Conservation (phyloP, 1,284 basidiomycete species). For the Fomitopsis pinicola region DNA sequence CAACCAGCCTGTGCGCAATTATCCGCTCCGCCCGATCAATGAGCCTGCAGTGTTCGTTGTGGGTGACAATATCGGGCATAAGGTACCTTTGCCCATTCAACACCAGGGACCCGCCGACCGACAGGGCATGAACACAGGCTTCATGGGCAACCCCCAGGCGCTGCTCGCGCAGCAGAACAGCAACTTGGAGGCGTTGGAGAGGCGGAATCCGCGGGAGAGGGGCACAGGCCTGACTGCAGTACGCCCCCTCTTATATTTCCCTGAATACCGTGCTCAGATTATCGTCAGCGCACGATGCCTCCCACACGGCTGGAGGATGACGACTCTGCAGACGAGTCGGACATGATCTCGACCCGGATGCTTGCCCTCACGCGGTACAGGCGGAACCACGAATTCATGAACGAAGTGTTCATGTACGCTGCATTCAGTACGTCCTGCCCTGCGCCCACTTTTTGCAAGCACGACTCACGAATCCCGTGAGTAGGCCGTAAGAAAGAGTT, state of each 20-base stretch:
- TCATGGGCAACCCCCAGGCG: slow-evolving; percentile 42
- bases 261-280: background rate
- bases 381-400: slow-evolving; percentile 79
- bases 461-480: slow-evolving; percentile 2
- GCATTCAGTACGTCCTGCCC: slow-evolving; percentile 48
- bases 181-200: slow-evolving; percentile 64
- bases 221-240: slow-evolving; percentile 29
- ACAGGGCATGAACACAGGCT: slow-evolving; percentile 10
- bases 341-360: slow-evolving; percentile 66
- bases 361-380: slow-evolving; percentile 68
- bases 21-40: slow-evolving; percentile 61
- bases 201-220: slow-evolving; percentile 43
- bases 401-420: slow-evolving; percentile 70
- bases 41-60: slow-evolving; percentile 63
- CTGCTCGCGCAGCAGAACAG: slow-evolving; percentile 68
- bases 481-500: slow-evolving; percentile 43
- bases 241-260: slow-evolving; percentile 9
- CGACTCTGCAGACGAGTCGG: slow-evolving; percentile 72
- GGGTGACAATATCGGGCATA: slow-evolving; percentile 66
- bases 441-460: background rate
- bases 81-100: slow-evolving; percentile 37
- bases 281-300: slow-evolving; percentile 16
- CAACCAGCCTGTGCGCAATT: slow-evolving; percentile 58
- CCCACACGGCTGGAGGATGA: slow-evolving; percentile 56
- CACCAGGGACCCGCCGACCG: slow-evolving; percentile 9